These are phyloP conservation scores for Phragmites australis DNA, from an alignment of 176 grass and related monocot genomes.

Conservation along the genomic window DNA sequence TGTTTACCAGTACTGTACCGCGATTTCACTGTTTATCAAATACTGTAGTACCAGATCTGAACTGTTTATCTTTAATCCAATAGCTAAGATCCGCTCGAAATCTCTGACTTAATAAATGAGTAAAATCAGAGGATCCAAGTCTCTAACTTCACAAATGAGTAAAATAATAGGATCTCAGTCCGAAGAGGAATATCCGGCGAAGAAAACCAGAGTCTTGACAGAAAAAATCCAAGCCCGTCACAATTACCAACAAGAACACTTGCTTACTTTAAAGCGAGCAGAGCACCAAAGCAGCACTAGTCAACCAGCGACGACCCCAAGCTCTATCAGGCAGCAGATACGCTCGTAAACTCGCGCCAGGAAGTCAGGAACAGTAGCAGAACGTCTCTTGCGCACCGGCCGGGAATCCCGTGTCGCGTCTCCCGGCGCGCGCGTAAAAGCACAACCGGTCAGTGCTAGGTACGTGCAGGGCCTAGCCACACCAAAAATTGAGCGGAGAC, in stretches of 20 bases:
- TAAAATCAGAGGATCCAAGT: no score
- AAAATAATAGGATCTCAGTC: no score
- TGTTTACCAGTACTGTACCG: no score
- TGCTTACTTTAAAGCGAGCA: not conserved
- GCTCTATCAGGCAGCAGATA: not conserved
- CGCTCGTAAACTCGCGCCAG: not conserved
- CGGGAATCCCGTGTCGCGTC: slow-evolving; percentile 36
- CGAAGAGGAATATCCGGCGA: slow-evolving; percentile 32
- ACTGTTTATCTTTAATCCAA: no score
- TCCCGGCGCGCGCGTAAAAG: slow-evolving; percentile 12
- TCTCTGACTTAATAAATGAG: no score
- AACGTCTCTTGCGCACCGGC: not conserved
- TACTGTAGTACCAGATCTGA: no score
- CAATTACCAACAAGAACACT: slow-evolving; percentile 30
- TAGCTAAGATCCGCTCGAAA: no score
- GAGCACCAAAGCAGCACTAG: not conserved
- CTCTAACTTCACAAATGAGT: no score
- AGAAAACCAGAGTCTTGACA: slow-evolving; percentile 35
- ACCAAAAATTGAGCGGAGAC: no score
- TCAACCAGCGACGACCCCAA: not conserved
- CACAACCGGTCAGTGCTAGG: not conserved
- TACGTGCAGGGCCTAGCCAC: no score
- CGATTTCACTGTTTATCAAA: no score
- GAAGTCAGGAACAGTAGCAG: not conserved
- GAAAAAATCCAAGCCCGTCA: not conserved